Conservation (phyloP, 352 stramenopile genomes). For the Globisporangium emineosum region DNA sequence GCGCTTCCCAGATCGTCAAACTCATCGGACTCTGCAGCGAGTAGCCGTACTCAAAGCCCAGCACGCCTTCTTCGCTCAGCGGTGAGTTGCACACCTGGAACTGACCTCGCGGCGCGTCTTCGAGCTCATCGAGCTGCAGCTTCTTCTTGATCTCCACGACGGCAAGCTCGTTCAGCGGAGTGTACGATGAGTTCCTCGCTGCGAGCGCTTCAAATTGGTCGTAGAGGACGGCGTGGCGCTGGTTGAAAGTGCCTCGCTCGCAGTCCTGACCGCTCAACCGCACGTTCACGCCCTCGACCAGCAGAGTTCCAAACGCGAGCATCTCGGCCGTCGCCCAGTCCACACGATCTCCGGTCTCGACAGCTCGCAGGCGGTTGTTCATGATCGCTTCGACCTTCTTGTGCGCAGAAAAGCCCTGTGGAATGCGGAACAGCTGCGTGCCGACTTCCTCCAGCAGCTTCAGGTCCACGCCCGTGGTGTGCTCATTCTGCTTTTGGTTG, state of each 20-base stretch:
- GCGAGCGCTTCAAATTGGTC: constrained; percentile 81
- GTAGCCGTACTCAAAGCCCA: constrained; percentile 89
- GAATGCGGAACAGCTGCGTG: constrained; percentile 73
- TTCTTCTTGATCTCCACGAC: constrained; percentile 42
- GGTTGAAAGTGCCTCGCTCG: constrained; percentile 89
- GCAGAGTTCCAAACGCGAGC: constrained; percentile 80
- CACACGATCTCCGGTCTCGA: constrained; percentile 78
- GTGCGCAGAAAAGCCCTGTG: constrained; percentile 79
- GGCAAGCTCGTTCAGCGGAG: constrained; percentile 89
- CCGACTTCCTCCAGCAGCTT: constrained; percentile 76
- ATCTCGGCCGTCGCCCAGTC: constrained; percentile 89
- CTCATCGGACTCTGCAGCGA: constrained; percentile 68
- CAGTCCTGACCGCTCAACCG: constrained; percentile 87
- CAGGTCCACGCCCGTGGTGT: constrained; percentile 61
- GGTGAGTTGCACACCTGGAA: constrained; percentile 84
- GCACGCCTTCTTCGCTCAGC: constrained; percentile 79
- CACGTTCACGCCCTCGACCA: constrained; percentile 84
- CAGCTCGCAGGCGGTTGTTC: constrained; percentile 76
- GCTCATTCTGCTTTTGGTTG: constrained; percentile 9
- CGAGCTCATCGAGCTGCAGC: constrained; percentile 35
- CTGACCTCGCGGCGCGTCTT: constrained; percentile 35
- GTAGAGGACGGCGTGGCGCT: constrained; percentile 87
- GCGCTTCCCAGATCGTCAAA: constrained; percentile 91
- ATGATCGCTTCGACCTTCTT: constrained; percentile 86
- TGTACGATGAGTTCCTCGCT: constrained; percentile 89